Evolutionary conservation across 1,139 yeast genomes (phyloP), one percentile per base, ranked within the genome.

Genomic region (Scheffersomyces insectosa): DNA sequence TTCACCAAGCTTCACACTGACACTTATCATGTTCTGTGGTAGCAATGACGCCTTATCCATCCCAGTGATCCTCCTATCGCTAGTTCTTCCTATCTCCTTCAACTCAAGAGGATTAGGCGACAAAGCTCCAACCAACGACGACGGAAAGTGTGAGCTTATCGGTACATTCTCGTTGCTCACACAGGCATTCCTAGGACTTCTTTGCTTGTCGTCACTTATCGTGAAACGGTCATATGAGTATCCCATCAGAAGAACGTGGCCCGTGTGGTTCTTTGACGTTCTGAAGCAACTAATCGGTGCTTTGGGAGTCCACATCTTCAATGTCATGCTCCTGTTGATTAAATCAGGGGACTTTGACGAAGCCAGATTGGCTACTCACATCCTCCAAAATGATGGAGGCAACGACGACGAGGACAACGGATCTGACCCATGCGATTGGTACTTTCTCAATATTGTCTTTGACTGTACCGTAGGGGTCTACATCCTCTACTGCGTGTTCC

Each of bases 391-490:
- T 23, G 31, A 20, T 9, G 36, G 27, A 9, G 50, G 42, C 5
- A 48, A 40, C 20, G 46, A 41, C 12, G 42, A 23, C 27, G 53
- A 55, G 11, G 74, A 70, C 30, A 76, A 31, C 11, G 34, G 34
- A 14, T 31, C 34, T 13, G 34, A 85, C 52, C 91, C 91, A 7
- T 87, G 95, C 59, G 89, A 86, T 54, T 91, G 97, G 95, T 93
- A 93, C 66, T 91, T 93, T 57, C 71, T 93, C 43, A 93, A 88
- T 57, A 80, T 91, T 36, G 75, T 91, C 15, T 79, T 91, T 59
- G 99, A 93, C 62, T 91, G 98, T 37, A 93, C 99, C 0, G 76
- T 91, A n/a, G 99, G 99, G 0, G 95, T 90, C 2, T 95, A 95
- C 20, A 77, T 91, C 3, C 71, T 93, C 35, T 90, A 58, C 44